Base-by-base conservation (phyloP, 768 basidiomycete genomes). In the Suillus decipiens region DNA sequence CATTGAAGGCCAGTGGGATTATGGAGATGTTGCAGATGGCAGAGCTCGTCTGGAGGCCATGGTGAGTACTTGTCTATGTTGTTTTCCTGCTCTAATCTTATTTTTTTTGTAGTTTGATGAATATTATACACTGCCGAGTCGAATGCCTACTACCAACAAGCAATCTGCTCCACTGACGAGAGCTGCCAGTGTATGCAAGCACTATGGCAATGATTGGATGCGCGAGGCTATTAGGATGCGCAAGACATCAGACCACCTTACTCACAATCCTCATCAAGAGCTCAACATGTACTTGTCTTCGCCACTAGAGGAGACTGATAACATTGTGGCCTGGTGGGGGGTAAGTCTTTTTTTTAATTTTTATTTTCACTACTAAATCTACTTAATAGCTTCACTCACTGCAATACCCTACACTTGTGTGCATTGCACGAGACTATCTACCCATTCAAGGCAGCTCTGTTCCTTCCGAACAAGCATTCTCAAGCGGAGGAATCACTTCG, bases 231-330 rank as follows among this genome's bases (percentile, higher is more conserved):
- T 45, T 45, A 45, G 43, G 43, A 45, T 4, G 1, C 10, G 4
- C 5, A 0, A 22, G 0, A 22, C 43, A 45, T 45, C 43, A 45
- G 43, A 45, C n/a, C n/a, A 45, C 4, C 43, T 45, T 45, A 45
- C 43, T n/a, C n/a, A 45, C 43, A 45, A 45, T 45, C 43, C 43
- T 45, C 10, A 0, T 0, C n/a, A 45, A 11, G 43, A 45, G 43
- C n/a, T 45, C n/a, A 22, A 45, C 43, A 45, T 45, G 43, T 45
- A 45, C n/a, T 45, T 45, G n/a, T 45, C 43, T 45, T 45, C n/a
- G 11, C 43, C 43, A 22, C 43, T 45, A 45, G 43, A 45, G n/a
- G n/a, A 45, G n/a, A 22, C 43, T 45, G 43, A 43, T 43, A 19
- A 43, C 19, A 43, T 43, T 43, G 42, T 43, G 42, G 42, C 43